These are phyloP conservation scores for Euptelea pleiosperma DNA, from an alignment of 164 flowering plant species.

Conservation along the genomic window DNA sequence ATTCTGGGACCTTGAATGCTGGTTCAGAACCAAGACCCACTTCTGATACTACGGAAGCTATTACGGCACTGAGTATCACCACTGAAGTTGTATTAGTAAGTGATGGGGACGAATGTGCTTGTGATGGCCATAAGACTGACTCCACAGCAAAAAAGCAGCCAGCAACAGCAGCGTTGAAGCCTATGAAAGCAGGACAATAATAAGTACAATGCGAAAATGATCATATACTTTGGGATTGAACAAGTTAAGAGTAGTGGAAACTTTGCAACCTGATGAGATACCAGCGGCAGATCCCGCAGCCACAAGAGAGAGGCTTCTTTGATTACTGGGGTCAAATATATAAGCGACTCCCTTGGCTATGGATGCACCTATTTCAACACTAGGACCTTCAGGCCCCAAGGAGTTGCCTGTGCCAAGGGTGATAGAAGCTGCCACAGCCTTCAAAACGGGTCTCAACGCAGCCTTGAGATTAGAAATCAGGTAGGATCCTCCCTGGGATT, in stretches of 20 bases:
- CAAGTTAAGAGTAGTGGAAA: conserved; percentile 13
- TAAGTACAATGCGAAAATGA: background rate
- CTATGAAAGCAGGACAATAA: conserved; percentile 30
- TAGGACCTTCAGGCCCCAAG: conserved; percentile 96
- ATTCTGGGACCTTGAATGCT: conserved; percentile 83
- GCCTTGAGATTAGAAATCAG: conserved; percentile 26
- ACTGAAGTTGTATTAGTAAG: conserved; percentile 82
- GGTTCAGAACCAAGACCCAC: conserved; percentile 91
- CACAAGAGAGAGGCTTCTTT: conserved; percentile 57
- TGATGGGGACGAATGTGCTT: conserved; percentile 56
- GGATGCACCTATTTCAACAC: conserved; percentile 91
- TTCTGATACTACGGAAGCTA: conserved; percentile 83
- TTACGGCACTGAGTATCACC: conserved; percentile 94
- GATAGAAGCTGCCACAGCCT: conserved; percentile 74
- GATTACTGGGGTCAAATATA: conserved; percentile 36
- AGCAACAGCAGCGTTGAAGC: conserved; percentile 97
- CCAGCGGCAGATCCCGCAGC: conserved; percentile 99
- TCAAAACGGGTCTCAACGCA: conserved; percentile 52
- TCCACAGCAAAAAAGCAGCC: conserved; percentile 97
- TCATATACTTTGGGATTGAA: too few species aligned
- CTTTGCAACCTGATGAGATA: conserved; percentile 64
- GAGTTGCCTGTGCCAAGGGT: conserved; percentile 95
- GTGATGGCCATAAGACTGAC: conserved; percentile 88
- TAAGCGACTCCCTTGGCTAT: conserved; percentile 65
- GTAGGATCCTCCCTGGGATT: conserved; percentile 5